Percentiles rank a stretch among this genome's conserved stretches.
These are phyloP conservation scores for Aspergillus kassunensis DNA, from an alignment of 495 filamentous ascomycete genomes.

Conservation along the genomic window DNA sequence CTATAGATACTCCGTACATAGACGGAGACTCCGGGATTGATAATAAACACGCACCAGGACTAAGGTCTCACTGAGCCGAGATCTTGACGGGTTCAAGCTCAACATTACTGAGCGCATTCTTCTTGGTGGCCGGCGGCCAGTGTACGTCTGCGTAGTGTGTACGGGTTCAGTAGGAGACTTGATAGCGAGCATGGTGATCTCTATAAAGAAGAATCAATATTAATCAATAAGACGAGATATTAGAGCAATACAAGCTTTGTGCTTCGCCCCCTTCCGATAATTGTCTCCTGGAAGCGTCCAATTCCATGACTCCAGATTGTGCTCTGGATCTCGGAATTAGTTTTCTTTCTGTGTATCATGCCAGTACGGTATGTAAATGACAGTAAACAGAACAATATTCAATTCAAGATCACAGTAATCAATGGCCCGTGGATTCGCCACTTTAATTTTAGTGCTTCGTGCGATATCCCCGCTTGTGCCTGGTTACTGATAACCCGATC, in stretches of 20 bases:
- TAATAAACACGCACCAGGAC: too few species aligned
- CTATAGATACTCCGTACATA: constrained; percentile 13
- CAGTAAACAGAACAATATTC: background rate
- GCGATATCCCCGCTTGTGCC: constrained; percentile 13
- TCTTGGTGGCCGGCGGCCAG: background rate
- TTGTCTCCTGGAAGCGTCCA: background rate
- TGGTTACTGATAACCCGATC: constrained; percentile 7
- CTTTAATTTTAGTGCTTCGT: constrained; percentile 16
- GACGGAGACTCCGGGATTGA: constrained; percentile 5
- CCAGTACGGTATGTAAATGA: constrained; percentile 12
- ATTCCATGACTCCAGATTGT: background rate
- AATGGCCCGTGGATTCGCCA: constrained; percentile 15
- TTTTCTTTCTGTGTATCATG: constrained; percentile 3
- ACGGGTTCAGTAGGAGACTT: background rate
- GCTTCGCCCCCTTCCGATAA: constrained; percentile 5
- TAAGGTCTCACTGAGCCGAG: too few species aligned
- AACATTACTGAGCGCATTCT: background rate
- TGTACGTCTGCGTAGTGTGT: background rate
- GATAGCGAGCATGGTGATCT: background rate
- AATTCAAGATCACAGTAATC: constrained; percentile 1
- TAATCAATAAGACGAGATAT: background rate
- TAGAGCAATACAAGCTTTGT: constrained; percentile 10
- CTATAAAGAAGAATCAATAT: background rate
- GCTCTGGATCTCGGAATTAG: background rate
- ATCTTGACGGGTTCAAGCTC: background rate